A percentile compares a stretch with the other conserved stretches of the same genome.
Evolutionary conservation across 257 asterid genomes (phyloP).

Genomic region (Solanum pimpinellifolium): DNA sequence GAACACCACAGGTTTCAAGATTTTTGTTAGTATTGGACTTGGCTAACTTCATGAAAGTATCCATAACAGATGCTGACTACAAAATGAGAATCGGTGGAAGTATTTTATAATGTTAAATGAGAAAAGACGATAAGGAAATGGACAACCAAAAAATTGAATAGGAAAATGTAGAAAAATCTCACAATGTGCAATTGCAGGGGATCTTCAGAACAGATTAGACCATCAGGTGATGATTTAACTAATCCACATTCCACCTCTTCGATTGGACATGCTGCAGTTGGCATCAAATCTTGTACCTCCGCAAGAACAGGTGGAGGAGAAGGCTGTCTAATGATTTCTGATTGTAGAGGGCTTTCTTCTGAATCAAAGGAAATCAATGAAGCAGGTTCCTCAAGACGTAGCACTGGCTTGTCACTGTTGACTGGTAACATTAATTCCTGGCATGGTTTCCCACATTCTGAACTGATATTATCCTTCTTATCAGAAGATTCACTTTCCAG

Average conservation of each 20-base stretch:
- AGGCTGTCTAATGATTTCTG: constrained; percentile 58
- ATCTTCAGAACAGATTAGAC: constrained; percentile 53
- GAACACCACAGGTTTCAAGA: constrained; percentile 94
- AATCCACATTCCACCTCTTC: constrained; percentile 28
- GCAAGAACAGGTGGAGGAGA: constrained; percentile 81
- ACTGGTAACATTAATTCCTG: constrained; percentile 30
- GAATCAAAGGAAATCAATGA: constrained; percentile 76
- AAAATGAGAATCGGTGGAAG: constrained; percentile 6
- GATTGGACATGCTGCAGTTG: constrained; percentile 23
- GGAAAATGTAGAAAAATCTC: constrained; percentile 12
- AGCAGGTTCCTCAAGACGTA: constrained; percentile 39
- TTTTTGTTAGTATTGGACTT: constrained; percentile 76
- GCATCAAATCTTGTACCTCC: constrained; percentile 75
- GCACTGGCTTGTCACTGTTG: constrained; percentile 23
- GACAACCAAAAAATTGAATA: not conserved
- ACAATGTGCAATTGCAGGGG: constrained; percentile 92
- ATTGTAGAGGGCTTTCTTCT: constrained; percentile 33
- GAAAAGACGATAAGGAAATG: not conserved
- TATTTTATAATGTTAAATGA: not conserved
- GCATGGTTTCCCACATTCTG: constrained; percentile 32
- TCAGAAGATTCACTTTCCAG: constrained; percentile 27
- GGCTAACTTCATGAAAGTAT: constrained; percentile 83
- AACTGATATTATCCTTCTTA: constrained; percentile 26
- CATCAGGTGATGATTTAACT: constrained; percentile 34
- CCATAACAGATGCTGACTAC: constrained; percentile 83